A percentile compares a stretch with the other conserved stretches of the same genome.
Evolutionary conservation across 148 eudicot species (phyloP).

Genomic region (Spergularia marina): DNA sequence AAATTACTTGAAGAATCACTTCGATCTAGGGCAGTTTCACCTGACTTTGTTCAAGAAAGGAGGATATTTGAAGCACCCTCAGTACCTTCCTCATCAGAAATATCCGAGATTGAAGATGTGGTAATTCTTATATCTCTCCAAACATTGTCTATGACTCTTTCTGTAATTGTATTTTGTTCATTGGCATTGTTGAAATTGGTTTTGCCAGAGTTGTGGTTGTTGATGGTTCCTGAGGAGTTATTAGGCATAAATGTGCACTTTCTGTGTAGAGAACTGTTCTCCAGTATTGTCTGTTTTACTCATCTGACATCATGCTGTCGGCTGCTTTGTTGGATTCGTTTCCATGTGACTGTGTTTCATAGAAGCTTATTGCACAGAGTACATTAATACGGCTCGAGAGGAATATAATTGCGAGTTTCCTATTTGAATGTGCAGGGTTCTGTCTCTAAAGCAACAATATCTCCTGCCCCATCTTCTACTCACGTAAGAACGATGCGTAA

Average conservation of each 20-base stretch:
- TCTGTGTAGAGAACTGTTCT: not conserved
- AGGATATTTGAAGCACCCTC: slow-evolving; percentile 62
- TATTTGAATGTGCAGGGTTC: slow-evolving; percentile 51
- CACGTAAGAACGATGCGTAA: slow-evolving; percentile 73
- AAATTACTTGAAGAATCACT: slow-evolving; percentile 65
- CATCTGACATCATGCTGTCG: not conserved
- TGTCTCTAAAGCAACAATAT: slow-evolving; percentile 50
- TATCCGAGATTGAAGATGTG: slow-evolving; percentile 86
- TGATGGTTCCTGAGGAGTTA: not conserved
- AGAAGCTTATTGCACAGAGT: not conserved
- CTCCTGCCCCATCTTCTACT: slow-evolving; percentile 66
- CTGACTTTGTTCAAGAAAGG: slow-evolving; percentile 57
- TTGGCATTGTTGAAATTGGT: not conserved
- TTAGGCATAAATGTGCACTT: slow-evolving; percentile 1
- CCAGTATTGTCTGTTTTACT: not conserved
- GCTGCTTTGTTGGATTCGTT: not conserved
- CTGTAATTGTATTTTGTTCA: slow-evolving; percentile 11
- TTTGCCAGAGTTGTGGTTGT: not conserved
- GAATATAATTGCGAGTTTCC: slow-evolving; percentile 5
- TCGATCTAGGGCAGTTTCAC: slow-evolving; percentile 37
- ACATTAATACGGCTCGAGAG: not conserved
- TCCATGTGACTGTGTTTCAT: not conserved
- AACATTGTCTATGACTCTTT: not conserved
- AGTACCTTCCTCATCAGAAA: slow-evolving; percentile 65
- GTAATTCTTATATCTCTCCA: slow-evolving; percentile 35